These are phyloP conservation scores for Phytopythium sindhum DNA, from an alignment of 352 stramenopile species.

Conservation along the genomic window DNA sequence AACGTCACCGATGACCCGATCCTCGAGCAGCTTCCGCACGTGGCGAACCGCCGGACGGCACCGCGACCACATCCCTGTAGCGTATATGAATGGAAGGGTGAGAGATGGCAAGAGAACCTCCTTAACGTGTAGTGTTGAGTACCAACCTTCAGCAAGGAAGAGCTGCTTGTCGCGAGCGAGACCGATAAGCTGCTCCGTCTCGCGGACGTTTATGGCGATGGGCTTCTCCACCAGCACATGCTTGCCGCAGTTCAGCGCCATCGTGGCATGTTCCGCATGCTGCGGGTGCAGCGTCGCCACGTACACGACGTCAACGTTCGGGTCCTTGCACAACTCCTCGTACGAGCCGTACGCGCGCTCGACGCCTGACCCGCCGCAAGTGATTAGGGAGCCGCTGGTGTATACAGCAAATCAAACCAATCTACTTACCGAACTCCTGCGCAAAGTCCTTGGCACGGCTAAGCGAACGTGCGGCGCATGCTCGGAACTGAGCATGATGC, in stretches of 20 bases:
- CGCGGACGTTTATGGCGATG: constrained; percentile 71
- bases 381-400: background rate
- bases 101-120: too few species aligned
- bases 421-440: background rate
- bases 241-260: constrained; percentile 74
- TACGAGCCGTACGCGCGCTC: constrained; percentile 72
- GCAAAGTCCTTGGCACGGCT: constrained; percentile 32
- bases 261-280: constrained; percentile 56
- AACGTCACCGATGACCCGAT: constrained; percentile 45
- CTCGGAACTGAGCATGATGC: constrained; percentile 22
- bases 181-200: constrained; percentile 54
- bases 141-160: constrained; percentile 60
- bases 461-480: constrained; percentile 43
- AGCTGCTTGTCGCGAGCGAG: constrained; percentile 16
- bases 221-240: constrained; percentile 91
- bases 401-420: background rate
- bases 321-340: constrained; percentile 65
- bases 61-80: constrained; percentile 78
- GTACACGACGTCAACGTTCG: constrained; percentile 87
- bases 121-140: background rate
- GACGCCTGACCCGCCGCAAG: constrained; percentile 30
- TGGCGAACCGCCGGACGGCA: constrained; percentile 62
- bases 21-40: constrained; percentile 38
- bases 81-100: too few species aligned
- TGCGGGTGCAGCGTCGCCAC: constrained; percentile 82